Percentiles rank a stretch among this genome's conserved stretches.
Conservation (phyloP, 2,329 filamentous ascomycete genomes). For the Pseudocercospora fijiensis region DNA sequence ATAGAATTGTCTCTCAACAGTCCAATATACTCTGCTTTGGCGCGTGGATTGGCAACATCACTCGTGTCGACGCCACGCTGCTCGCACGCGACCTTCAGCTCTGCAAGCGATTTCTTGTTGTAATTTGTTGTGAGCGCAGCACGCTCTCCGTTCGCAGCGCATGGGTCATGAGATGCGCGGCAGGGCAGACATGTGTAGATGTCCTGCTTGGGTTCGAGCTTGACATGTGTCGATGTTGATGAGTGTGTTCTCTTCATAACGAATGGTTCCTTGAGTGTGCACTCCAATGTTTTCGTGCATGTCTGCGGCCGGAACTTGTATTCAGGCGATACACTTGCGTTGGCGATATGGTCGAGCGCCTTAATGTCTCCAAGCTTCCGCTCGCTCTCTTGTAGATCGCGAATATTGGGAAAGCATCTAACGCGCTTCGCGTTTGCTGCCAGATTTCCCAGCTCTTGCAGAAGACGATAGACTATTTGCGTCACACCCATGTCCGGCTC, state of each 20-base stretch:
- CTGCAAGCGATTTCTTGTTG: neutral
- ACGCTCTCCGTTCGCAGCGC: neutral
- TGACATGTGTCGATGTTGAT: neutral
- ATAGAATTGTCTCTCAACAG: neutral
- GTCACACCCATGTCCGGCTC: neutral
- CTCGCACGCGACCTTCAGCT: neutral
- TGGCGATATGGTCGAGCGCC: conserved; percentile 8
- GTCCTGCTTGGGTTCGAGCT: neutral
- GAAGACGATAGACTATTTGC: neutral
- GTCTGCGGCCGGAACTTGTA: conserved; percentile 11
- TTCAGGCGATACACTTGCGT: neutral
- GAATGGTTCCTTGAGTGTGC: neutral
- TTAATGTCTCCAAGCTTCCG: conserved; percentile 15
- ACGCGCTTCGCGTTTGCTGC: neutral
- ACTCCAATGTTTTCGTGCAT: neutral
- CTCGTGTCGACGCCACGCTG: neutral
- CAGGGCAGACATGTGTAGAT: neutral
- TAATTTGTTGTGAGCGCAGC: neutral
- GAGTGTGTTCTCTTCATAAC: conserved; percentile 12
- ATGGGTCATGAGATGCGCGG: neutral
- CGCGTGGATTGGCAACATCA: neutral
- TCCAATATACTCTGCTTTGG: neutral
- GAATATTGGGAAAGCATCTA: conserved; percentile 10
- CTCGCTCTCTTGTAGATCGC: conserved; percentile 12
- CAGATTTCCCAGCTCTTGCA: neutral